These are phyloP conservation scores for Caloboletus firmus DNA, from an alignment of 1,284 basidiomycete species.

Conservation along the genomic window DNA sequence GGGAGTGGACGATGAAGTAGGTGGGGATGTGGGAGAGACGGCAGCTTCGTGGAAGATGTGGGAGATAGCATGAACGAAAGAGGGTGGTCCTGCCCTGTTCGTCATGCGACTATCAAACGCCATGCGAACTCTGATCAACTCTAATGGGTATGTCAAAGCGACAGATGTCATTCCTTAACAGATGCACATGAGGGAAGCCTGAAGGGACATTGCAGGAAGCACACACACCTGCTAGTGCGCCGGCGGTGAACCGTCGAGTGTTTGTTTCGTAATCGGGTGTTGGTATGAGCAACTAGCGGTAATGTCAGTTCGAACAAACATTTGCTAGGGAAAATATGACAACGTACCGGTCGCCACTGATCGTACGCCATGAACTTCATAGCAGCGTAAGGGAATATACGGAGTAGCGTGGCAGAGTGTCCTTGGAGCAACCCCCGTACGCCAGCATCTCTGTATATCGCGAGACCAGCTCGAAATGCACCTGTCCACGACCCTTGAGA, in stretches of 20 bases:
- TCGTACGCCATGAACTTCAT: constrained; percentile 99
- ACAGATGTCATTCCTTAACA: constrained; percentile 83
- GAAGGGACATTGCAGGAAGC: background rate
- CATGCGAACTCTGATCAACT: constrained; percentile 93
- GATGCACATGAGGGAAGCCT: background rate
- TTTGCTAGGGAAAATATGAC: constrained; percentile 23
- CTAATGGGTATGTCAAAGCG: constrained; percentile 91
- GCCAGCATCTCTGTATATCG: constrained; percentile 79
- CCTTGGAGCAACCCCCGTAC: constrained; percentile 88
- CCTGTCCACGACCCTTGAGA: constrained; percentile 78
- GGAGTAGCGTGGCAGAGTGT: constrained; percentile 86
- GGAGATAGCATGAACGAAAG: constrained; percentile 60
- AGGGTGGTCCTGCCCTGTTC: constrained; percentile 45
- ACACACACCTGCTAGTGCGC: constrained; percentile 76
- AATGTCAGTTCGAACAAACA: background rate
- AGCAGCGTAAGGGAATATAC: constrained; percentile 90
- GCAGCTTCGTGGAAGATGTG: constrained; percentile 73
- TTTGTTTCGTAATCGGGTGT: constrained; percentile 80
- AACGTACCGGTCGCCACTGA: constrained; percentile 67
- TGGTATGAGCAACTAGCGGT: constrained; percentile 73
- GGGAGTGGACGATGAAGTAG: constrained; percentile 20
- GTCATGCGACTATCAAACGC: constrained; percentile 77
- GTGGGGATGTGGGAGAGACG: constrained; percentile 27
- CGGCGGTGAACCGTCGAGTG: constrained; percentile 81
- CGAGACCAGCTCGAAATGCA: constrained; percentile 76